Percentiles rank a stretch among this genome's conserved stretches.
phyloP scores from a whole-genome alignment of 2,329 filamentous ascomycete genomes.

The Calonectria honghensis region DNA sequence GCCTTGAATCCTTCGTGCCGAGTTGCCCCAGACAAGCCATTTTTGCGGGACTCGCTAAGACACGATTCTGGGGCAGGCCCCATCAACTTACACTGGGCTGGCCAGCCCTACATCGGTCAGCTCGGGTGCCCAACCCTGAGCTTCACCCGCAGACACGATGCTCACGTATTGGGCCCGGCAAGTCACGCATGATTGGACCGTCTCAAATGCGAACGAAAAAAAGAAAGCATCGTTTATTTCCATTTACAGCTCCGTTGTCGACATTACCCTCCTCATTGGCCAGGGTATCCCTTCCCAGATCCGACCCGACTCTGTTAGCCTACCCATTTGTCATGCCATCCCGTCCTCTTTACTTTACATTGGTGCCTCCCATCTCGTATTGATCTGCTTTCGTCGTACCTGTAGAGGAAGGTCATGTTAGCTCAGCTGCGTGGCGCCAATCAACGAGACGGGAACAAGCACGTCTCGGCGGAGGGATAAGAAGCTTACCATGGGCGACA shows the following conservation, averaged over 20 bases:
- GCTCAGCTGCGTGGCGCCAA: conserved; percentile 41
- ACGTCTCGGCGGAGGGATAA: neutral
- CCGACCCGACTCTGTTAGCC: conserved; percentile 40
- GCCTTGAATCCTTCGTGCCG: neutral
- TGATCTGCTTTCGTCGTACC: conserved; percentile 81
- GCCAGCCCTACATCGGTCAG: conserved; percentile 41
- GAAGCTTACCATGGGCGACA: conserved; percentile 89
- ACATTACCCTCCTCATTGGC: conserved; percentile 42
- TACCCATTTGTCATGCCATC: conserved; percentile 46
- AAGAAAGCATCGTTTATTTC: conserved; percentile 41
- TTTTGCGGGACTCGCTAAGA: conserved; percentile 7
- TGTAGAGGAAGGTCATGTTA: conserved; percentile 60
- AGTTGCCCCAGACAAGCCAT: neutral
- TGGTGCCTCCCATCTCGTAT: conserved; percentile 74
- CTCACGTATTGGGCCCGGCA: neutral
- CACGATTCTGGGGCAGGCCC: neutral
- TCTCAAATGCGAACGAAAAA: conserved; percentile 37
- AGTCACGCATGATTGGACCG: conserved; percentile 5
- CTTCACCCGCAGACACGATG: conserved; percentile 27
- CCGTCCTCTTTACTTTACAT: conserved; percentile 51
- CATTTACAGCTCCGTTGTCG: conserved; percentile 52
- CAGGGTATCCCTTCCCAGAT: conserved; percentile 21
- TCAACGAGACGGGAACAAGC: neutral
- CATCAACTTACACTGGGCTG: neutral
- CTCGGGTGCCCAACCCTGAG: conserved; percentile 13